Evolutionary conservation across 148 eudicot genomes (phyloP), one percentile per base, ranked within the genome.

Genomic region (Agrostemma githago): DNA sequence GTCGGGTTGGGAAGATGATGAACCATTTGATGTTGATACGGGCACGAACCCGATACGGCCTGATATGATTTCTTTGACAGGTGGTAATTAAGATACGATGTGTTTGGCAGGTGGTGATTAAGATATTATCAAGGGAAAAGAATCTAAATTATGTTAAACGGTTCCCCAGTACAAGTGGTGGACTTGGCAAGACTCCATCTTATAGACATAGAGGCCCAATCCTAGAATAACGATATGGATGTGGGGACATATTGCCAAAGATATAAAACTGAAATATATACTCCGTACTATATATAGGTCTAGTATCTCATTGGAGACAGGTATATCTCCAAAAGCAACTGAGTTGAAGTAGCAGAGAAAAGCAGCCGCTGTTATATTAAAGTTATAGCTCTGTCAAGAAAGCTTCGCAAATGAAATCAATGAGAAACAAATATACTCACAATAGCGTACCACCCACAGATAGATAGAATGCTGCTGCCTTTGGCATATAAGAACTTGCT

Each of bases 371-470:
- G 57, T 44, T 54, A 48, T 11, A 63, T 44, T 16, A 56, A 68
- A 1, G 2, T n/a, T 37, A 34, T 46, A 7, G 12, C 40, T 42
- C 43, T 21, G 48, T 44, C 17, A 67, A 44, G 40, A 60, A 37
- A 70, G 10, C 69, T 46, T 46, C 4, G 43, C 41, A 16, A 66
- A 5, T 58, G 67, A 57, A 68, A 77, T 17, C 57, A 40, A 40
- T 0, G 20, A 42, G 8, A 11, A 11, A 34, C 44, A 9, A 43
- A 40, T 67, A 87, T 58, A 87, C 98, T 89, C 73, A 94, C 98
- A 85, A 83, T 58, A 94, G 83, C 91, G 86, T 88, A 82, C 98
- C 96, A 72, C 93, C 93, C 77, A 91, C 87, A 69, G 97, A 91
- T 38, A 91, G 78, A 81, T 84, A 88, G 67, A 87, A 78, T 61